Base-by-base conservation (phyloP, 2,329 filamentous ascomycete species). In the Pyrenochaeta sp. region DNA sequence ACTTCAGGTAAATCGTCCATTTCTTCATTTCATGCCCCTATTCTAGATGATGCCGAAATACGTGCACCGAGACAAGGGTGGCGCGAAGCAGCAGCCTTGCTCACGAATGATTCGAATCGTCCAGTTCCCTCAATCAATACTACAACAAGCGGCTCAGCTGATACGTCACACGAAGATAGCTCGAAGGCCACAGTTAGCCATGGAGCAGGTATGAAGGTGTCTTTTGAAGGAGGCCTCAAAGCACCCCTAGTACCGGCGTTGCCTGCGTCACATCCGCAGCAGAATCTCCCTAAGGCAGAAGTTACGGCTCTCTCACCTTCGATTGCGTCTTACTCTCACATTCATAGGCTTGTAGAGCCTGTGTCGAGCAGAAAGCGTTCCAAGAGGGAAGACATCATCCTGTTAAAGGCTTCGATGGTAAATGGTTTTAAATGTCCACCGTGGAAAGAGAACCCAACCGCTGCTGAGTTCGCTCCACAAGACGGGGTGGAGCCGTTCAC, bases 381-480 rank as follows among this genome's bases (percentile, higher is more conserved):
- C 2, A 89, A 83, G 4, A 81, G 82, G 14, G 92, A 97, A 74
- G 83, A 92, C 67, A 88, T 90, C 27, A 87, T 97, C 45, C 76
- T 98, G 7, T 80, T 90, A 1, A 87, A 88, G 68, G 87, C 89
- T 3, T 95, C 93, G 4, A 89, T 87, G 49, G 82, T 99, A 17
- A 91, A 97, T 70, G 91, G 90, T 0, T 90, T 87, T 67, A 82
- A 89, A 17, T 98, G 97, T 63, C 92, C 90, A 10, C 92, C 90
- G 0, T 99, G 95, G 95, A 61, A 67, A 27, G 84, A 84, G n/a
- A 76, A 75, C 2, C 80, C 86, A 23, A 89, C 91, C 1, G 73
- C 83, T 0, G 74, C 81, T 4, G 85, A 90, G 27, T 97, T 97
- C 63, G 74, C 81, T 29, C 74, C 82, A 23, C 62, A 71, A 5